Evolutionary conservation across 1,139 yeast species (phyloP), one percentile per base, ranked within the genome.

Genomic region (Candida smagusa): DNA sequence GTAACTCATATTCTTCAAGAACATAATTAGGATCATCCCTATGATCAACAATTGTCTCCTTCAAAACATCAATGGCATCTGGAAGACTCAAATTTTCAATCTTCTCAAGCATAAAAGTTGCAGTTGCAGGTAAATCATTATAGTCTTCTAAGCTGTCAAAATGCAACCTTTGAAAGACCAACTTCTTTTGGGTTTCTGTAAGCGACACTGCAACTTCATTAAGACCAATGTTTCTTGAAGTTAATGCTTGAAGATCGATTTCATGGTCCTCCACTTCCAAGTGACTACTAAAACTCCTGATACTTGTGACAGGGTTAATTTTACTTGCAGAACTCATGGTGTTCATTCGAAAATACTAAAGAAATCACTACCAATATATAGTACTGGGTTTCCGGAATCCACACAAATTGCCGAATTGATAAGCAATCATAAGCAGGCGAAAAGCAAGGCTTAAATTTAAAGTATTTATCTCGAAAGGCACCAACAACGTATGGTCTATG

Each of bases 121-220:
- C 55, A 12, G 53, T 48, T 7, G 54, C 43, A 3, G 71, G 71
- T 32, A 66, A 53, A 35, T 64, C 60, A 6, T 59, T 63, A 34
- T 58, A 48, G 9, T 51, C 37, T 1, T 46, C 36, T 41, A 60
- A 58, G 16, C 58, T 56, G 28, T 56, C 65, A 35, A 49, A 54
- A 40, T 54, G 54, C 36, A 63, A 52, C 36, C 65, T 49, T 35
- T 42, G 53, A 43, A 63, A 54, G 19, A 62, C 51, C 44, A 47
- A 34, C 16, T 34, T 32, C 40, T 63, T 63, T 39, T 64, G 65
- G 9, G 49, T 55, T 3, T 47, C 28, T 12, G 63, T 54, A 19
- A 64, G 48, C 34, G 50, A 41, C 33, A 54, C 12, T 55, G 59
- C 68, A 12, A 63, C 54, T 9, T 55, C 58, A 21, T 48, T 52